phyloP scores from a whole-genome alignment of 176 grass and related monocot genomes.

The Bothriochloa decipiens region DNA sequence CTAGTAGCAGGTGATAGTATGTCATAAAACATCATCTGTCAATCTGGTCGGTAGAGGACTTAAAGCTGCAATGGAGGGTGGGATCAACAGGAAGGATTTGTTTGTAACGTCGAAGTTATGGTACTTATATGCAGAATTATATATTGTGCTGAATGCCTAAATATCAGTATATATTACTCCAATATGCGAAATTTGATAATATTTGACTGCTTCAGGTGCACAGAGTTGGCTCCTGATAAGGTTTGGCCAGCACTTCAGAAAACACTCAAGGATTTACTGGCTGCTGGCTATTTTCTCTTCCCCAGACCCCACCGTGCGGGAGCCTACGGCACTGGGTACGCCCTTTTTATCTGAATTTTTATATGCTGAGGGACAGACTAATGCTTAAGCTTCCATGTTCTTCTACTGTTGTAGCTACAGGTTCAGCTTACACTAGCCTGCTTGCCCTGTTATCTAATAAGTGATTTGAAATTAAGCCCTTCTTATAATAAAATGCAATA shows the following conservation, averaged over 20 bases:
- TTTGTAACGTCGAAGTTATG: conserved; percentile 86
- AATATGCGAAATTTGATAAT: conserved; percentile 22
- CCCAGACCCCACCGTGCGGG: too few relatives aligned
- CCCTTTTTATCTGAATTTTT: not conserved
- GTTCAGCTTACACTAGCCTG: not conserved
- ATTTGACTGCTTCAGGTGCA: conserved; percentile 58
- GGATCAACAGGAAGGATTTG: conserved; percentile 71
- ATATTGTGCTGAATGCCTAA: not conserved
- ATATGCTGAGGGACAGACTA: not conserved
- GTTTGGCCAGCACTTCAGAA: conserved; percentile 56
- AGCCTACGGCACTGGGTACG: too few relatives aligned
- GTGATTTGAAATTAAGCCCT: not conserved
- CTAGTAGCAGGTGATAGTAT: not conserved
- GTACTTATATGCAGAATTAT: conserved; percentile 27
- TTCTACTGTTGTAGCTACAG: not conserved
- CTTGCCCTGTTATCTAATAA: not conserved
- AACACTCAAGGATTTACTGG: conserved; percentile 59
- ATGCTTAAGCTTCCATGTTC: not conserved
- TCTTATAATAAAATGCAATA: not conserved
- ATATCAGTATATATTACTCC: not conserved
- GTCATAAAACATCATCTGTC: not conserved
- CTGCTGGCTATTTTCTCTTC: too few relatives aligned
- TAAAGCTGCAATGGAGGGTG: conserved; percentile 62
- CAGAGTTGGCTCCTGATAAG: conserved; percentile 63
- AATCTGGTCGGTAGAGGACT: conserved; percentile 69